Conservation (phyloP, 495 filamentous ascomycete genomes). For the Lichenothelia convexa region DNA sequence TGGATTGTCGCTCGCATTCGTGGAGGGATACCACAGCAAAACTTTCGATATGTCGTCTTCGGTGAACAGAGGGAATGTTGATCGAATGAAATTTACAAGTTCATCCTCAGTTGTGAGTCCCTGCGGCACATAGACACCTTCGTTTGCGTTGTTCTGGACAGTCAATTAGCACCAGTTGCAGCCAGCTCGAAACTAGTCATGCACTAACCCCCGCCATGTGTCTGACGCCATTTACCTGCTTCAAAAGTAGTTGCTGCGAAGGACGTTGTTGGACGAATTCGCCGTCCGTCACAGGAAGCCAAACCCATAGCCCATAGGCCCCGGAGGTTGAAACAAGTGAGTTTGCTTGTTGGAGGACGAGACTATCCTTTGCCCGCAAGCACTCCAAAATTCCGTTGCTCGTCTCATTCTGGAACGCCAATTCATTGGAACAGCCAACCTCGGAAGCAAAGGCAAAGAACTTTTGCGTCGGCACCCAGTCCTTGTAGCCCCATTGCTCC, state of each 20-base stretch:
- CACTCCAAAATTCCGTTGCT: conserved; percentile 33
- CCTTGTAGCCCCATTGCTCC: conserved; percentile 30
- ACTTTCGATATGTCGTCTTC: conserved; percentile 25
- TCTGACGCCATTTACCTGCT: conserved; percentile 32
- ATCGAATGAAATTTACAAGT: conserved; percentile 27
- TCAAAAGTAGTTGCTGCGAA: conserved; percentile 29
- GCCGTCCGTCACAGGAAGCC: conserved; percentile 46
- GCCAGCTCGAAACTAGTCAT: background rate
- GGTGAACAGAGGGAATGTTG: conserved; percentile 32
- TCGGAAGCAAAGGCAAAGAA: conserved; percentile 37
- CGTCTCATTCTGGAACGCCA: conserved; percentile 7
- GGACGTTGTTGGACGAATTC: conserved; percentile 34
- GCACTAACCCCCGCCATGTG: conserved; percentile 35
- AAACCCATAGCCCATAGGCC: conserved; percentile 34
- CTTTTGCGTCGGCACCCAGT: conserved; percentile 28
- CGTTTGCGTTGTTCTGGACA: conserved; percentile 35
- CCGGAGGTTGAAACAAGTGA: conserved; percentile 27
- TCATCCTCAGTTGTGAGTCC: conserved; percentile 28
- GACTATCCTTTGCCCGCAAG: conserved; percentile 31
- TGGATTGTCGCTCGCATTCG: conserved; percentile 13
- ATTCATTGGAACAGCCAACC: conserved; percentile 28
- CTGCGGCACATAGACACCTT: conserved; percentile 34
- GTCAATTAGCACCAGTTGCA: no score
- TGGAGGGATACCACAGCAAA: conserved; percentile 27
- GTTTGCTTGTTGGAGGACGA: conserved; percentile 37